These are phyloP conservation scores for Acidomyces sp. DNA, from an alignment of 495 filamentous ascomycete genomes.

Conservation along the genomic window DNA sequence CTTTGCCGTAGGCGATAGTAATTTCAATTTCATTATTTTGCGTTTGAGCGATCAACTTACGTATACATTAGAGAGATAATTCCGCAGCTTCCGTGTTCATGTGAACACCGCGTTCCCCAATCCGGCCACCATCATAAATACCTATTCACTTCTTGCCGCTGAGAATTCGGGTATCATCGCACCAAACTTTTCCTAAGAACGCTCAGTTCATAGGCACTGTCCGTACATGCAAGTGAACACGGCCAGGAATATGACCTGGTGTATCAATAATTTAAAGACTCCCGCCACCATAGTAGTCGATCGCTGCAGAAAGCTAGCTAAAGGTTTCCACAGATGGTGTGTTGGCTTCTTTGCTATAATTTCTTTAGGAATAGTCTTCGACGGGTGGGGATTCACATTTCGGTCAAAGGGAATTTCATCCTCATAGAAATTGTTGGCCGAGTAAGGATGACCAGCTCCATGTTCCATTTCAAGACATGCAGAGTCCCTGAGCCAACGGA, in stretches of 20 bases:
- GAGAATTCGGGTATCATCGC: slow-evolving; percentile 10
- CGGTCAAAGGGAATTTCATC: slow-evolving; percentile 2
- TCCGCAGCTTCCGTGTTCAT: neutral
- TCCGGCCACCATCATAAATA: slow-evolving; percentile 5
- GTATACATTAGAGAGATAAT: slow-evolving; percentile 3
- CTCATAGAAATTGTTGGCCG: slow-evolving; percentile 20
- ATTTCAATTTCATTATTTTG: slow-evolving; percentile 5
- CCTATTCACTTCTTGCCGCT: slow-evolving; percentile 7
- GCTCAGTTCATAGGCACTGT: slow-evolving; percentile 5
- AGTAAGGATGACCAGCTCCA: slow-evolving; percentile 17
- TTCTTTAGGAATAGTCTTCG: neutral
- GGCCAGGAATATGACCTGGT: slow-evolving; percentile 9
- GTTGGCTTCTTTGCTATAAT: slow-evolving; percentile 1
- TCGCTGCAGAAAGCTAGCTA: slow-evolving; percentile 1
- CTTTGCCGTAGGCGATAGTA: slow-evolving; percentile 8
- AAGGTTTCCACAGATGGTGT: slow-evolving; percentile 1
- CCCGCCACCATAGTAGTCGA: slow-evolving; percentile 11
- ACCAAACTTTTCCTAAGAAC: slow-evolving; percentile 10
- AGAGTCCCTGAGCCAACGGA: slow-evolving; percentile 33
- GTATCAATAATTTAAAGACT: slow-evolving; percentile 12
- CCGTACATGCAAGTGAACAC: slow-evolving; percentile 10
- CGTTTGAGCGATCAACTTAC: neutral
- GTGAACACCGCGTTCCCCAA: slow-evolving; percentile 6
- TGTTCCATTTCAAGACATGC: slow-evolving; percentile 25
- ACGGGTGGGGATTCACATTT: slow-evolving; percentile 2